A percentile compares a stretch with the other conserved stretches of the same genome.
These are phyloP conservation scores for Aspergillus pseudotamarii DNA, from an alignment of 2,329 filamentous ascomycete species.

Conservation along the genomic window DNA sequence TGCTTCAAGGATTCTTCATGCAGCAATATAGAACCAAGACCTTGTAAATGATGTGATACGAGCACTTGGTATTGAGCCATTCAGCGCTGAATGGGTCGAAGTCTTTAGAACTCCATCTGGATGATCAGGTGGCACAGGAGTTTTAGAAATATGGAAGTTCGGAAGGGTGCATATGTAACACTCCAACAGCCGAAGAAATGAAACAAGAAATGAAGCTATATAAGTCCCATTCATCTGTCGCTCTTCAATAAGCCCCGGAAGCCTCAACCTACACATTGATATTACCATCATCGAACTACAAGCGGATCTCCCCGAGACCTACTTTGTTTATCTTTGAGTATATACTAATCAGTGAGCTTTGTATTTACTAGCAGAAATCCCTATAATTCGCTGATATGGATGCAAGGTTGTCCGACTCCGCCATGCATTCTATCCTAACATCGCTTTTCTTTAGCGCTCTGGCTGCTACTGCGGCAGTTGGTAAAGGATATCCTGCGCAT, in stretches of 20 bases:
- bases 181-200: background rate
- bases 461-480: background rate
- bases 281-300: too few relatives aligned
- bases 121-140: background rate
- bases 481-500: background rate
- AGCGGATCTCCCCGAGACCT: background rate
- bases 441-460: background rate
- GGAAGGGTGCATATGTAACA: background rate
- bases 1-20: background rate
- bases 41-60: background rate
- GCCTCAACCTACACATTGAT: too few relatives aligned
- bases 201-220: background rate
- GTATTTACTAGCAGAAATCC: background rate
- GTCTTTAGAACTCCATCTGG: background rate
- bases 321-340: background rate
- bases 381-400: background rate
- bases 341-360: background rate
- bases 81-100: background rate
- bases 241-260: background rate
- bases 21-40: background rate
- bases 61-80: background rate
- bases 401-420: background rate
- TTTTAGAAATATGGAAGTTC: background rate
- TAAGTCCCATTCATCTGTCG: background rate
- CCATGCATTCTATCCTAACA: background rate